Evolutionary conservation across 2,329 filamentous ascomycete species (phyloP).

Genomic region (Gyromitra esculenta): DNA sequence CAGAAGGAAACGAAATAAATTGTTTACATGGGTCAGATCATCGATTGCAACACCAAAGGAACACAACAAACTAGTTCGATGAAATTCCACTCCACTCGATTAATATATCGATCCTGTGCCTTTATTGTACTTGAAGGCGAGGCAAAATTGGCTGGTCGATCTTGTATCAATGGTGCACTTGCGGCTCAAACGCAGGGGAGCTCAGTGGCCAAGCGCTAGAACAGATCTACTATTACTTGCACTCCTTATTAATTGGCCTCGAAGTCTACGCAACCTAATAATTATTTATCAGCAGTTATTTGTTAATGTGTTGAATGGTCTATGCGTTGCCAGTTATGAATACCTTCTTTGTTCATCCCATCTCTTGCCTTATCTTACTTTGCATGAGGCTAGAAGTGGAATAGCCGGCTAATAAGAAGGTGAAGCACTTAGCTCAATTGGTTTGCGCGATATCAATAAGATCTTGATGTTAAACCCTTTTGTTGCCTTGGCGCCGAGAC

Average conservation of each 20-base stretch:
- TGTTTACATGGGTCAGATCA: not conserved
- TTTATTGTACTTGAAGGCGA: not conserved
- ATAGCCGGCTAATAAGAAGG: slow-evolving; percentile 24
- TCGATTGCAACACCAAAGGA: not conserved
- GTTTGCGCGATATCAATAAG: slow-evolving; percentile 8
- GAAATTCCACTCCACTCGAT: not conserved
- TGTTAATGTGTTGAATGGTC: slow-evolving; percentile 3
- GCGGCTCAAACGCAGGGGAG: not conserved
- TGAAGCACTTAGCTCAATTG: slow-evolving; percentile 18
- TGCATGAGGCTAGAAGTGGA: slow-evolving; percentile 23
- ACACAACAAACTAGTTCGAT: not conserved
- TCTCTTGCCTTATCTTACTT: slow-evolving; percentile 42
- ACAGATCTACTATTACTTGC: not conserved
- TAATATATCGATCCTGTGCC: not conserved
- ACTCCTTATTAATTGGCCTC: slow-evolving; percentile 1
- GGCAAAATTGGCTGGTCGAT: slow-evolving; percentile 10
- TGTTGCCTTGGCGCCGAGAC: slow-evolving; percentile 35
- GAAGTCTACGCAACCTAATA: not conserved
- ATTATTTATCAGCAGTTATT: slow-evolving; percentile 7
- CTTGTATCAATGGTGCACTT: slow-evolving; percentile 5
- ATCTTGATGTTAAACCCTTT: slow-evolving; percentile 14
- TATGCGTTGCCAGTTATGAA: slow-evolving; percentile 6
- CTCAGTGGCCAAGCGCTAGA: not conserved
- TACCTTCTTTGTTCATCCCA: not conserved
- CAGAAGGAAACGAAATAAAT: slow-evolving; percentile 10